These are phyloP conservation scores for Coccinonectria pachysandricola DNA, from an alignment of 2,329 filamentous ascomycete species.

Conservation along the genomic window DNA sequence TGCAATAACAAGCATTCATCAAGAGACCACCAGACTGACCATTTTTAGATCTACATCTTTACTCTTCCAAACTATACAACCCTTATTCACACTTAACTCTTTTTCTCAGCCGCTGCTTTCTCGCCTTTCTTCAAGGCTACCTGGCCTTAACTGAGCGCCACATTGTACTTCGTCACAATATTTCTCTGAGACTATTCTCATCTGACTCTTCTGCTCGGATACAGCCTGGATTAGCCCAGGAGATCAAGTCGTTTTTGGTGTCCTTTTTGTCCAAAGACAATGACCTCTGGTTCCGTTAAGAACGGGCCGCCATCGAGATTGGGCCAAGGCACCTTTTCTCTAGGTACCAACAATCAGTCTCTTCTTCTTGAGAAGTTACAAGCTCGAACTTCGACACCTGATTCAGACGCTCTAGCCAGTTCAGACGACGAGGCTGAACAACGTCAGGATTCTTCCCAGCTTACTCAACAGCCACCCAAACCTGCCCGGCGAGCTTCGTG, in stretches of 20 bases:
- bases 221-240: too few relatives aligned
- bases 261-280: conserved; percentile 21
- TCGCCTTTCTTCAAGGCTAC: conserved; percentile 1
- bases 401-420: conserved; percentile 86
- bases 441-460: conserved; percentile 42
- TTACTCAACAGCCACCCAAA: conserved; percentile 42
- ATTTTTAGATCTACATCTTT: conserved; percentile 14
- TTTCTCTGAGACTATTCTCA: conserved; percentile 1
- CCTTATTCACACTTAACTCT: conserved; percentile 8
- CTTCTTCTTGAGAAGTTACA: conserved; percentile 66
- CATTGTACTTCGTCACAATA: conserved; percentile 1
- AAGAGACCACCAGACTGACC: conserved; percentile 12
- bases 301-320: conserved; percentile 40
- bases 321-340: conserved; percentile 34
- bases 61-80: conserved; percentile 10
- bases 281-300: conserved; percentile 44
- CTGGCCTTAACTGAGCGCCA: background rate
- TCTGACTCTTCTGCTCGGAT: too few relatives aligned
- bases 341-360: conserved; percentile 48
- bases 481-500: conserved; percentile 68
- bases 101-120: conserved; percentile 6
- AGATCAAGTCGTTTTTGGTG: conserved; percentile 3
- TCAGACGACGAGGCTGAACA: conserved; percentile 85
- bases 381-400: conserved; percentile 75
- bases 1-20: conserved; percentile 7